Base-by-base conservation (phyloP, 2,329 filamentous ascomycete genomes). In the Fusarium graminum region DNA sequence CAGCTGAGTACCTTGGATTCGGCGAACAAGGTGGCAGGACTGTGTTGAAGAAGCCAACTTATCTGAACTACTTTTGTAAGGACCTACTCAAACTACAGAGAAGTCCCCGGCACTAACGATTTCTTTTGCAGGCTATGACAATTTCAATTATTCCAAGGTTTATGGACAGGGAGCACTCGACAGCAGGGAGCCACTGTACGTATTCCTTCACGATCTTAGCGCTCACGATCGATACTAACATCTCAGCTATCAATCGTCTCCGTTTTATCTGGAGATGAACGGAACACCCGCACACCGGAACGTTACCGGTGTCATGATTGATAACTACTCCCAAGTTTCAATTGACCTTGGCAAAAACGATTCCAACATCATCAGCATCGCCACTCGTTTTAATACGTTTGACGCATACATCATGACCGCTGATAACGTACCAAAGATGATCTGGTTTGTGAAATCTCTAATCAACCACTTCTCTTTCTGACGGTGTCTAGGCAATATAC, bases 151-250 rank as follows among this genome's bases (percentile, higher is more conserved):
- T 4, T 17, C 10, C 0, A 55, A 55, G 2, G 52, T 55, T 6
- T 55, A 55, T 7, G 45, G 52, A 1, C 10, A 34, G 6, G 52
- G 52, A 11, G 52, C 52, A 1, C 13, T 55, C 3, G 52, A 55
- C 10, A 34, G 19, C 7, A n/a, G 52, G 29, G 52, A 55, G 6
- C 52, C 52, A 4, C 13, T 55, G 52, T 55, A 12, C 16, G 52
- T 40, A 4, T 9, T 10, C 2, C 1, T 10, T 3, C n/a, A 1
- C 0, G 1, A 19, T 10, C 0, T 0, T 42, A 14, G 6, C 0
- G 0, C 2, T 10, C 4, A 11, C 2, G 0, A 12, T 9, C 3
- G 9, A 13, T 2, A 41, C 22, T 4, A 16, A 19, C 5, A 10
- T 0, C 3, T 1, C 2, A 55, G 52, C 2, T 55, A 55, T 4